Conservation (phyloP, 1,139 yeast species). For the Zygosaccharomyces sapae region DNA sequence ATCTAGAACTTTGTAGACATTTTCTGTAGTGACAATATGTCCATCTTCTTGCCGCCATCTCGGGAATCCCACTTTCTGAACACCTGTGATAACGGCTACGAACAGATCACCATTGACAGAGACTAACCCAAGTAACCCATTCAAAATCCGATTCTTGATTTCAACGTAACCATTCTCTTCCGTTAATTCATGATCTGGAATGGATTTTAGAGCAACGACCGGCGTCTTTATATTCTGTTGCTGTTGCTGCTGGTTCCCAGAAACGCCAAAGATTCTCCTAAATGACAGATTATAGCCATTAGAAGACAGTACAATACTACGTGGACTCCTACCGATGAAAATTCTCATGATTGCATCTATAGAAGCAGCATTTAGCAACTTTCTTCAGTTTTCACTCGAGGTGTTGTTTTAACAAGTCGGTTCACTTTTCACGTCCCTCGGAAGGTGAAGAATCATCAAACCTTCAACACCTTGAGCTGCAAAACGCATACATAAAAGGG, state of each 20-base stretch:
- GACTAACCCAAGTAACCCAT: constrained; percentile 61
- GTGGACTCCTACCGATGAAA: constrained; percentile 26
- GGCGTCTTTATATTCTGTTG: constrained; percentile 19
- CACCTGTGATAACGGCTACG: constrained; percentile 54
- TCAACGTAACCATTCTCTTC: constrained; percentile 20
- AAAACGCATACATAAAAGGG: background rate
- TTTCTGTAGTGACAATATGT: constrained; percentile 42
- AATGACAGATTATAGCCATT: constrained; percentile 23
- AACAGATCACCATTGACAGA: constrained; percentile 51
- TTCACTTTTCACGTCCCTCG: constrained; percentile 1
- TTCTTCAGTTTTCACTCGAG: background rate
- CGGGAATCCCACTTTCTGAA: constrained; percentile 60
- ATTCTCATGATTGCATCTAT: constrained; percentile 18
- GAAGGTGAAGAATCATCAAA: background rate
- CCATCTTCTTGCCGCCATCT: constrained; percentile 34
- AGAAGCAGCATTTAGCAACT: background rate
- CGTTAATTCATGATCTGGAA: constrained; percentile 21
- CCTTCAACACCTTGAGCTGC: background rate
- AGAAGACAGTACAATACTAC: constrained; percentile 25
- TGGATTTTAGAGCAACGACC: constrained; percentile 20
- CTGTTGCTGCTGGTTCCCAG: constrained; percentile 10
- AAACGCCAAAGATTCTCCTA: constrained; percentile 17
- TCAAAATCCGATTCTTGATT: constrained; percentile 33
- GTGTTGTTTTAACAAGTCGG: background rate
- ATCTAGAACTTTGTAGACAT: constrained; percentile 48